Percentiles rank a stretch among this genome's conserved stretches.
These are phyloP conservation scores for Castanea mollissima DNA, from an alignment of 306 rosid species.

Conservation along the genomic window DNA sequence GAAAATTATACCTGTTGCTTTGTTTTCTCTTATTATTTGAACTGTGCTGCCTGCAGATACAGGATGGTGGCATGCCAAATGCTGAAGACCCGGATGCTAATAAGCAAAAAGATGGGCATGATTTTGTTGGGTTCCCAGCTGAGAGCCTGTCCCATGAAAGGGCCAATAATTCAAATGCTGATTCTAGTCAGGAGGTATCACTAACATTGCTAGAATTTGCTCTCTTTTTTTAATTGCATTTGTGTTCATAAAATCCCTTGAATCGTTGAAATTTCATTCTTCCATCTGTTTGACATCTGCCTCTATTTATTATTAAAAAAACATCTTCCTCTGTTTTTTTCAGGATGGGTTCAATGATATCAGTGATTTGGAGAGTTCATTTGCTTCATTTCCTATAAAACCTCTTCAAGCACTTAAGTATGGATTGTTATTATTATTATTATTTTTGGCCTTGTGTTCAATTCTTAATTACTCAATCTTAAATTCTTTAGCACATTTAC, in stretches of 20 bases:
- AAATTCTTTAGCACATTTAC: background rate
- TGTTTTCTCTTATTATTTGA: constrained; percentile 17
- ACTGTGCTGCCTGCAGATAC: constrained; percentile 61
- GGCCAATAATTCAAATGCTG: constrained; percentile 49
- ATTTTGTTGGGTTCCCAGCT: constrained; percentile 43
- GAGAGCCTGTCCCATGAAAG: constrained; percentile 40
- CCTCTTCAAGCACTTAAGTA: constrained; percentile 94
- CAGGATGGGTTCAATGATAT: constrained; percentile 77
- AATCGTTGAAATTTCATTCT: constrained; percentile 19
- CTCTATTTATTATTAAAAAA: too few relatives aligned
- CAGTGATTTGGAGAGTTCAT: constrained; percentile 78
- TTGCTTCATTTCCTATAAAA: constrained; percentile 82
- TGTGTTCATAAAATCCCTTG: constrained; percentile 4
- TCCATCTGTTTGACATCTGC: constrained; percentile 13
- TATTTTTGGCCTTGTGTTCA: background rate
- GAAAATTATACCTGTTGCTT: background rate
- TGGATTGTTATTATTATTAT: constrained; percentile 22
- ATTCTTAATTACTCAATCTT: background rate
- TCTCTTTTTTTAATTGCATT: background rate
- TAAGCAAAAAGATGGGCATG: constrained; percentile 35
- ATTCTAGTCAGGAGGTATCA: constrained; percentile 58
- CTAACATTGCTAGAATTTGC: constrained; percentile 19
- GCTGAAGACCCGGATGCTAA: constrained; percentile 48
- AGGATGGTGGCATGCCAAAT: constrained; percentile 61
- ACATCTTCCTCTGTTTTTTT: constrained; percentile 21